Conservation (phyloP, 2,329 filamentous ascomycete species). For the Alternaria angustiovoidea region DNA sequence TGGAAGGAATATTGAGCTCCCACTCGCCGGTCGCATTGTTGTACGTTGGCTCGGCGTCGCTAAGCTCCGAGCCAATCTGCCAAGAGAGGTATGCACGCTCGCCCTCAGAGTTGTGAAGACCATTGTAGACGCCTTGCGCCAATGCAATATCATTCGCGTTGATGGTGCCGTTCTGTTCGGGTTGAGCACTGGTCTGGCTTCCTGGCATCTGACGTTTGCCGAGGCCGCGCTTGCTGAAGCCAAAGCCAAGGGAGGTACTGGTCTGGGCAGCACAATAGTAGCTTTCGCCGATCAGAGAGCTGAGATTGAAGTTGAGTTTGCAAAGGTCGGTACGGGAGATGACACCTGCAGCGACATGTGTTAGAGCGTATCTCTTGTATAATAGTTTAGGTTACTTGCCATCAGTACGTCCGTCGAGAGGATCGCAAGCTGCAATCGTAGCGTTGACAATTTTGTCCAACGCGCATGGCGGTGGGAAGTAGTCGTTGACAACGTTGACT, state of each 20-base stretch:
- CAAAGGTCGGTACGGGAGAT: constrained; percentile 60
- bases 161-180: constrained; percentile 46
- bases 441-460: constrained; percentile 62
- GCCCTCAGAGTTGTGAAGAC: constrained; percentile 53
- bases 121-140: constrained; percentile 39
- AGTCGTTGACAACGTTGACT: constrained; percentile 52
- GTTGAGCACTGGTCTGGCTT: constrained; percentile 21
- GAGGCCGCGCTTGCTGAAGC: constrained; percentile 23
- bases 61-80: constrained; percentile 41
- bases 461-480: constrained; percentile 57
- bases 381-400: constrained; percentile 36
- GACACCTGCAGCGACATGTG: constrained; percentile 41
- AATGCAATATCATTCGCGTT: constrained; percentile 41
- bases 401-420: constrained; percentile 63
- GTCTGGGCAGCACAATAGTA: constrained; percentile 54
- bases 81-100: constrained; percentile 55
- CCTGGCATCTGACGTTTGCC: constrained; percentile 14
- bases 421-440: constrained; percentile 64
- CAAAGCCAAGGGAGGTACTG: constrained; percentile 26
- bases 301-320: constrained; percentile 57
- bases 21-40: constrained; percentile 44
- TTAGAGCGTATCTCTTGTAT: background rate
- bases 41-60: constrained; percentile 49
- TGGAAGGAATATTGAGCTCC: constrained; percentile 43
- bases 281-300: constrained; percentile 55